A percentile compares a stretch with the other conserved stretches of the same genome.
phyloP scores from a whole-genome alignment of 1,139 yeast genomes.

The Magnusiomyces paraingens region DNA sequence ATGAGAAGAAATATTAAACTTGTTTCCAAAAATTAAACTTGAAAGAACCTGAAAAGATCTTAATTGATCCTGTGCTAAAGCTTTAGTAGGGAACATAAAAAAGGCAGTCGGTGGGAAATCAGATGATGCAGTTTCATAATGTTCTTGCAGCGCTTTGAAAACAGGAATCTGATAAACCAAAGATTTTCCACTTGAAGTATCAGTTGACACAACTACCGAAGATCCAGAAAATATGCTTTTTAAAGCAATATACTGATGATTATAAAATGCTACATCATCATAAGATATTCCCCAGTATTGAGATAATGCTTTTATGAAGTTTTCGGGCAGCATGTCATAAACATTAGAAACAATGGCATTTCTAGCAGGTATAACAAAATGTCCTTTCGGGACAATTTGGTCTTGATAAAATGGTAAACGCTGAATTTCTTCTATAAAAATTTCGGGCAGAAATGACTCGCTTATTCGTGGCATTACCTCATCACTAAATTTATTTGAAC shows the following conservation, averaged over 20 bases:
- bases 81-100: conserved; percentile 93
- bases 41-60: conserved; percentile 65
- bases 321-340: not conserved
- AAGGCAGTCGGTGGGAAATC: conserved; percentile 58
- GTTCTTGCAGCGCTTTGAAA: conserved; percentile 40
- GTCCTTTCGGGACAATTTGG: conserved; percentile 1
- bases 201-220: conserved; percentile 80
- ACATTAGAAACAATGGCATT: not conserved
- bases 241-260: conserved; percentile 78
- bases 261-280: conserved; percentile 44
- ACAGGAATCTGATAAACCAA: conserved; percentile 87
- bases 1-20: conserved; percentile 37
- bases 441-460: not conserved
- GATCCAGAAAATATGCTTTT: conserved; percentile 46
- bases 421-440: not conserved
- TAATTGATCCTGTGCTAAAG: conserved; percentile 93
- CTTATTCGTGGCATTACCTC: not conserved
- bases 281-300: conserved; percentile 34
- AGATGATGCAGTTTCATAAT: not conserved
- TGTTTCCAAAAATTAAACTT: conserved; percentile 21
- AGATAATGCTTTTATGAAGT: not conserved
- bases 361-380: not conserved
- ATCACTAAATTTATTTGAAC: not conserved
- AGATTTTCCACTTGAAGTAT: conserved; percentile 95
- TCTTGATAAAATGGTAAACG: not conserved